Conservation (phyloP, 2,329 filamentous ascomycete species). For the Fusarium newnesense region DNA sequence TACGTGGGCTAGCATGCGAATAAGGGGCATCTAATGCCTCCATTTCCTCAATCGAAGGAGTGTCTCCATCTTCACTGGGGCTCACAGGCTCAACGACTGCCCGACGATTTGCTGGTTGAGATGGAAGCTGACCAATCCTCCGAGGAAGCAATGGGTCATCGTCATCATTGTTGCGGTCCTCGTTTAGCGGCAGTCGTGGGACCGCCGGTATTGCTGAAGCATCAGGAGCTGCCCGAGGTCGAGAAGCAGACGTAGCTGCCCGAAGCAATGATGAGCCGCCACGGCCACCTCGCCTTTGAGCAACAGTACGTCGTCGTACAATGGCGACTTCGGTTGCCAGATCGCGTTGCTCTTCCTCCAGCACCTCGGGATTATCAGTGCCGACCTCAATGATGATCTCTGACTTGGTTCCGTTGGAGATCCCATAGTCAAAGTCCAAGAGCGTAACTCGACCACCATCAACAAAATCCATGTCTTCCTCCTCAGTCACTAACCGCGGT, state of each 20-base stretch:
- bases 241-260: slow-evolving; percentile 57
- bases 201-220: slow-evolving; percentile 48
- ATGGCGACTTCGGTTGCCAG: slow-evolving; percentile 83
- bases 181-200: slow-evolving; percentile 36
- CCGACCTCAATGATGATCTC: slow-evolving; percentile 80
- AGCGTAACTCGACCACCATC: slow-evolving; percentile 80
- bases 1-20: slow-evolving; percentile 77
- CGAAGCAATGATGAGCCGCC: slow-evolving; percentile 56
- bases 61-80: slow-evolving; percentile 55
- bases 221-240: slow-evolving; percentile 43
- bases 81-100: slow-evolving; percentile 33
- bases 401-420: slow-evolving; percentile 63
- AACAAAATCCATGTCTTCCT: slow-evolving; percentile 79
- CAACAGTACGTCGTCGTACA: slow-evolving; percentile 77
- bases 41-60: slow-evolving; percentile 63
- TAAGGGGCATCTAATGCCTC: slow-evolving; percentile 77
- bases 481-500: slow-evolving; percentile 67
- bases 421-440: slow-evolving; percentile 77
- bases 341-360: slow-evolving; percentile 79
- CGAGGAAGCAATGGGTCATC: slow-evolving; percentile 66
- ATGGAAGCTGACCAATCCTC: slow-evolving; percentile 51
- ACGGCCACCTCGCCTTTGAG: slow-evolving; percentile 65
- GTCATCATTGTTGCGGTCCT: slow-evolving; percentile 47
- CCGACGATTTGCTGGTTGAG: slow-evolving; percentile 8
- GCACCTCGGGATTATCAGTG: slow-evolving; percentile 71